Evolutionary conservation across 495 filamentous ascomycete genomes (phyloP).

Genomic region (Neurospora sp.): DNA sequence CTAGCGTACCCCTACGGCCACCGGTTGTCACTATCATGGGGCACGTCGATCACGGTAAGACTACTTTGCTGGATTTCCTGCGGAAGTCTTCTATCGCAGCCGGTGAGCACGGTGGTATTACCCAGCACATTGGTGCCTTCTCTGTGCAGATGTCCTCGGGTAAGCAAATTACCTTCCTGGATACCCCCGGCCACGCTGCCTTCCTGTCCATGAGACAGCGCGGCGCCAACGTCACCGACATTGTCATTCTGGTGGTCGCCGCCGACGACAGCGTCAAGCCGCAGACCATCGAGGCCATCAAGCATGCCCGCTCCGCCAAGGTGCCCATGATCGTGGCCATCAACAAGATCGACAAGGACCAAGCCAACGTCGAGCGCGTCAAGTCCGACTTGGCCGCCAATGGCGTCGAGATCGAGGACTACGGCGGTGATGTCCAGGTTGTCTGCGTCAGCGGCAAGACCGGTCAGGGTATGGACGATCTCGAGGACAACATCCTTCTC

Average conservation of each 20-base stretch:
- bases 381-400: slow-evolving; percentile 80
- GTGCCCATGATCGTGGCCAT: slow-evolving; percentile 98
- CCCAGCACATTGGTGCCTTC: slow-evolving; percentile 99
- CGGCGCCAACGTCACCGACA: slow-evolving; percentile 92
- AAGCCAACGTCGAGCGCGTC: slow-evolving; percentile 65
- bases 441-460: slow-evolving; percentile 89
- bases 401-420: slow-evolving; percentile 87
- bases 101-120: slow-evolving; percentile 92
- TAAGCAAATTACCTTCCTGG: slow-evolving; percentile 88
- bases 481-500: slow-evolving; percentile 80
- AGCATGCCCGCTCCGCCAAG: slow-evolving; percentile 79
- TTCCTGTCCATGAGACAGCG: slow-evolving; percentile 94
- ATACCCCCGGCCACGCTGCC: slow-evolving; percentile 93
- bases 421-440: slow-evolving; percentile 87
- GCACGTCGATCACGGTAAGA: slow-evolving; percentile 98
- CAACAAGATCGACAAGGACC: slow-evolving; percentile 90
- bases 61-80: slow-evolving; percentile 87
- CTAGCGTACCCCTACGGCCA: slow-evolving; percentile 59
- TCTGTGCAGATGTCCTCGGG: slow-evolving; percentile 77
- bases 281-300: slow-evolving; percentile 93
- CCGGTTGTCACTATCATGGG: slow-evolving; percentile 99
- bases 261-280: slow-evolving; percentile 97
- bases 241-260: slow-evolving; percentile 91
- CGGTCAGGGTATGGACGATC: slow-evolving; percentile 78
- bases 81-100: slow-evolving; percentile 86